These are phyloP conservation scores for Saussurea involucrata DNA, from an alignment of 129 eudicot genomes.

Conservation along the genomic window DNA sequence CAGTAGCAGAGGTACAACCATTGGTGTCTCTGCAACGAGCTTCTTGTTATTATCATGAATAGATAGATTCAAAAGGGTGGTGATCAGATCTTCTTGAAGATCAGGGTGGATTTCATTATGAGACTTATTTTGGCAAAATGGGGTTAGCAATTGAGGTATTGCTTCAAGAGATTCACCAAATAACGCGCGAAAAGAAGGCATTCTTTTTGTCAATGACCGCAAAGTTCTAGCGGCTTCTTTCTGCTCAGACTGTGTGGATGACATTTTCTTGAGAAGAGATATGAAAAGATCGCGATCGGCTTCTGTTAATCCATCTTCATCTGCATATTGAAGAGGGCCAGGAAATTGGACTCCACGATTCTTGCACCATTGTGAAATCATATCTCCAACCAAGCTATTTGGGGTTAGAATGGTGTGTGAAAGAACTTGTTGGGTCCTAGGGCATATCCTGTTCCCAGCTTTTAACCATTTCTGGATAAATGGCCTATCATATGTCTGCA, in stretches of 20 bases:
- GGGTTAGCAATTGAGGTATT: constrained; percentile 57
- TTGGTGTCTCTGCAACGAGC: constrained; percentile 86
- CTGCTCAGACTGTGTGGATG: constrained; percentile 55
- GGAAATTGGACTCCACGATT: constrained; percentile 62
- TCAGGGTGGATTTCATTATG: constrained; percentile 49
- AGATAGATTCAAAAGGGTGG: constrained; percentile 79
- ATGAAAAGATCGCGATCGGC: constrained; percentile 59
- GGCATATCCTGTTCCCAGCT: constrained; percentile 83
- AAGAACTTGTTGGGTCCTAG: constrained; percentile 84
- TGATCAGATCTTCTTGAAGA: constrained; percentile 87
- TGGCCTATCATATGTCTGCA: constrained; percentile 89
- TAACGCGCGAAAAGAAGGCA: constrained; percentile 79
- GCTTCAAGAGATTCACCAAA: constrained; percentile 74
- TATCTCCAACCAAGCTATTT: constrained; percentile 65
- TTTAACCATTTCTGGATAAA: constrained; percentile 90
- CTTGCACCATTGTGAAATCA: constrained; percentile 87
- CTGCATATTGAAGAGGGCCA: constrained; percentile 41
- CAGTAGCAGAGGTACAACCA: constrained; percentile 61
- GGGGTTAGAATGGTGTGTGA: constrained; percentile 83
- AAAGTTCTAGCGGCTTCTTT: constrained; percentile 83
- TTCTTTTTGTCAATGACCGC: constrained; percentile 69
- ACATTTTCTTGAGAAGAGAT: constrained; percentile 65
- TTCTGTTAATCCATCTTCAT: constrained; percentile 54
- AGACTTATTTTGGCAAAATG: constrained; percentile 46
- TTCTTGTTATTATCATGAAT: constrained; percentile 91